Conservation (phyloP, 2,329 filamentous ascomycete genomes). For the Cordyceps fumosorosea region DNA sequence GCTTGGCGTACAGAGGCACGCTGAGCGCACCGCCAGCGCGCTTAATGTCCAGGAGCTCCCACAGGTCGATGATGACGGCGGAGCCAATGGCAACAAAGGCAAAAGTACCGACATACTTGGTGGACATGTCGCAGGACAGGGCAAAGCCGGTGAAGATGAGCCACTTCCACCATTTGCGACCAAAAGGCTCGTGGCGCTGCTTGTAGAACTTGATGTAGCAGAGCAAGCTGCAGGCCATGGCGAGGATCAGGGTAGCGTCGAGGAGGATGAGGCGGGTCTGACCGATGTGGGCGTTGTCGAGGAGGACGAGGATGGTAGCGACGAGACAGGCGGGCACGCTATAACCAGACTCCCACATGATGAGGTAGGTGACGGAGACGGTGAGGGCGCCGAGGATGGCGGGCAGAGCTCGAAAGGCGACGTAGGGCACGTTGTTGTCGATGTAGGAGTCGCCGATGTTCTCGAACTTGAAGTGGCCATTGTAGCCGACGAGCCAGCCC, state of each 20-base stretch:
- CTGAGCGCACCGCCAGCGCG: slow-evolving; percentile 73
- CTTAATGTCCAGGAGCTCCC: slow-evolving; percentile 88
- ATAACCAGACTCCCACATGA: slow-evolving; percentile 99
- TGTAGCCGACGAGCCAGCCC: slow-evolving; percentile 95
- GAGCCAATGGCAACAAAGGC: slow-evolving; percentile 96
- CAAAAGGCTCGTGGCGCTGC: slow-evolving; percentile 79
- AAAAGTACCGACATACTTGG: slow-evolving; percentile 95
- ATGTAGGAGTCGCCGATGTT: slow-evolving; percentile 99
- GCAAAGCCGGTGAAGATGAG: slow-evolving; percentile 89
- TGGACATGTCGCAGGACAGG: slow-evolving; percentile 95
- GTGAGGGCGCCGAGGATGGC: slow-evolving; percentile 88
- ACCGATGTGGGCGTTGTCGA: slow-evolving; percentile 96
- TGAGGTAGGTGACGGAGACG: slow-evolving; percentile 87
- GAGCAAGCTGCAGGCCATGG: slow-evolving; percentile 91
- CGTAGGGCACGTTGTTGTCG: slow-evolving; percentile 92
- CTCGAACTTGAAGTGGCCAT: slow-evolving; percentile 95
- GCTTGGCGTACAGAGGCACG: slow-evolving; percentile 75
- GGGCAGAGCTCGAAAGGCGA: slow-evolving; percentile 89
- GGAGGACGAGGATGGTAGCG: slow-evolving; percentile 77
- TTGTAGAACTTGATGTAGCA: slow-evolving; percentile 99
- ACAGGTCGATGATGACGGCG: slow-evolving; percentile 88
- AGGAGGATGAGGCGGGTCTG: slow-evolving; percentile 93
- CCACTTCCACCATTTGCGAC: slow-evolving; percentile 99
- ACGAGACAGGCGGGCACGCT: slow-evolving; percentile 87
- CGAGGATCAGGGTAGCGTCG: slow-evolving; percentile 87